Evolutionary conservation across 371 early-diverging fungal genomes (phyloP).

Genomic region (Apophysomyces elegans): DNA sequence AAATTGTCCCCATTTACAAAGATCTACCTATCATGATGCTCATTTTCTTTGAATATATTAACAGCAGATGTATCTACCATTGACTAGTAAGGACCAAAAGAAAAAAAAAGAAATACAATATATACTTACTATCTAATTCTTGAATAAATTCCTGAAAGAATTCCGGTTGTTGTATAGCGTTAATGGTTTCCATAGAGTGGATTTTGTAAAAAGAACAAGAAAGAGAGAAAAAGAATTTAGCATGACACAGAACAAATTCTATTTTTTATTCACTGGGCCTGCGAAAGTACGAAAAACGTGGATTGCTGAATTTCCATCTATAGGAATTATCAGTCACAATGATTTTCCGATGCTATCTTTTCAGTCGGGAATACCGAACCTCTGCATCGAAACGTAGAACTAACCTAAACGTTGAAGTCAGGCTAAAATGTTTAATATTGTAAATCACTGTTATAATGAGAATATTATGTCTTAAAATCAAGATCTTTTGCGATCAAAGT

Average conservation of each 20-base stretch:
- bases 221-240: conserved; percentile 3
- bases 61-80: background rate
- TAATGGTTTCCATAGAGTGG: background rate
- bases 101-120: background rate
- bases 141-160: conserved; percentile 5
- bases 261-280: background rate
- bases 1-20: background rate
- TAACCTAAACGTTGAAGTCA: too few species aligned
- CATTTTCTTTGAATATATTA: background rate
- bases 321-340: too few species aligned
- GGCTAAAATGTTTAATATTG: too few species aligned
- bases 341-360: too few species aligned
- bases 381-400: too few species aligned
- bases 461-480: too few species aligned
- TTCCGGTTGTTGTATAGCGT: background rate
- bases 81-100: background rate
- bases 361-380: too few species aligned
- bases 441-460: too few species aligned
- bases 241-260: conserved; percentile 6
- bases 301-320: too few species aligned
- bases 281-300: too few species aligned
- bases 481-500: too few species aligned
- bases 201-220: background rate
- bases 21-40: background rate
- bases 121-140: background rate